Percentiles rank a stretch among this genome's conserved stretches.
Evolutionary conservation across 108 stramenopile genomes (phyloP).

Genomic region (Fragilariopsis cylindrus): DNA sequence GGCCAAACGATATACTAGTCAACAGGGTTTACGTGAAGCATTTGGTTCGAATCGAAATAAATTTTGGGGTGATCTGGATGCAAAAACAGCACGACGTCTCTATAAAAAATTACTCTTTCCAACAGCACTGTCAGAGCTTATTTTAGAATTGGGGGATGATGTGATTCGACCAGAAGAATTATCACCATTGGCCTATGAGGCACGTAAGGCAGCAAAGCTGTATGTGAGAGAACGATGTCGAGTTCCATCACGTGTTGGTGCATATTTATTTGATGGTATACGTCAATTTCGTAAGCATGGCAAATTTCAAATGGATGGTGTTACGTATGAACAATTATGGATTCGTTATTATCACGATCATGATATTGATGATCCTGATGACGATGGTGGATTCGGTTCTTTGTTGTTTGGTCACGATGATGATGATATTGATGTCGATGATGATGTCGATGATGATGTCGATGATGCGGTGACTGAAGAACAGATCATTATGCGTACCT

Average conservation of each 20-base stretch:
- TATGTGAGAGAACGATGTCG: slow-evolving; percentile 89
- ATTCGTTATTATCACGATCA: slow-evolving; percentile 64
- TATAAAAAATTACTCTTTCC: slow-evolving; percentile 83
- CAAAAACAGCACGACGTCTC: slow-evolving; percentile 62
- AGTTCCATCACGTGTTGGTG: slow-evolving; percentile 74
- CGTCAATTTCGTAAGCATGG: slow-evolving; percentile 80
- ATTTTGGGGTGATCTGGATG: slow-evolving; percentile 85
- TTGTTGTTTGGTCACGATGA: background rate
- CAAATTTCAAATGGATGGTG: slow-evolving; percentile 73
- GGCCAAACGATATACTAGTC: slow-evolving; percentile 68
- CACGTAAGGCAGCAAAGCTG: slow-evolving; percentile 86
- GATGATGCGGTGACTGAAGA: slow-evolving; percentile 57
- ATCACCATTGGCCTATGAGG: slow-evolving; percentile 86
- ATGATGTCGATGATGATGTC: background rate
- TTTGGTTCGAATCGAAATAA: slow-evolving; percentile 80
- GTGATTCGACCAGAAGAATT: slow-evolving; percentile 57
- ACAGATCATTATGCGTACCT: slow-evolving; percentile 72
- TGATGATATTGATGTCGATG: background rate
- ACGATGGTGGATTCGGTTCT: slow-evolving; percentile 39
- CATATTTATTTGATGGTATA: slow-evolving; percentile 85
- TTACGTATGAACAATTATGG: slow-evolving; percentile 93
- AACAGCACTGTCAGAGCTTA: slow-evolving; percentile 66
- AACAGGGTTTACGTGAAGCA: slow-evolving; percentile 59
- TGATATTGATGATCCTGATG: background rate
- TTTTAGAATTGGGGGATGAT: slow-evolving; percentile 31